A percentile compares a stretch with the other conserved stretches of the same genome.
Evolutionary conservation across 257 asterid species (phyloP).

Genomic region (Sherardia arvensis): DNA sequence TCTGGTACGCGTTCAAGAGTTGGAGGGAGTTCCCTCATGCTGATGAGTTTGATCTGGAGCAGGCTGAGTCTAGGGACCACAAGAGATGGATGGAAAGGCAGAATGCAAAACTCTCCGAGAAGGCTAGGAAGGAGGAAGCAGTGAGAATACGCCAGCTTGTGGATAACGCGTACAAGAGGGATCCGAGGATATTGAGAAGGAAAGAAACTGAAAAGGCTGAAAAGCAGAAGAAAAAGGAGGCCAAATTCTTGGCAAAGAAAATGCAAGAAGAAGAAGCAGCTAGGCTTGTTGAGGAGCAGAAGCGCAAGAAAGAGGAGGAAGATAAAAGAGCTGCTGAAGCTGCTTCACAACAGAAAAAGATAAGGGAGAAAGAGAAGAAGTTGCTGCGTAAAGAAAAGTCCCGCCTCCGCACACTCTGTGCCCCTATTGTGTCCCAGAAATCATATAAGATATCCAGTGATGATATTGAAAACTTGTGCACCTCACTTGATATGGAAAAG

Average conservation of each 20-base stretch:
- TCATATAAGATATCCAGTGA: slow-evolving; percentile 47
- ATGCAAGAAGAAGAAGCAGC: slow-evolving; percentile 33
- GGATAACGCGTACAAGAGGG: slow-evolving; percentile 84
- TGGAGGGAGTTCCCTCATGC: slow-evolving; percentile 99
- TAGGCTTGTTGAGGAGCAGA: slow-evolving; percentile 24
- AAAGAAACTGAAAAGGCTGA: slow-evolving; percentile 2
- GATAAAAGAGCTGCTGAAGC: slow-evolving; percentile 77
- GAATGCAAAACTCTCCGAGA: slow-evolving; percentile 85
- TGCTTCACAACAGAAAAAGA: slow-evolving; percentile 64
- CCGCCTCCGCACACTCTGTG: slow-evolving; percentile 68
- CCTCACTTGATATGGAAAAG: slow-evolving; percentile 65
- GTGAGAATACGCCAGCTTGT: slow-evolving; percentile 77
- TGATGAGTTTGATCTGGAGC: slow-evolving; percentile 91
- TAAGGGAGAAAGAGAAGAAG: slow-evolving; percentile 78
- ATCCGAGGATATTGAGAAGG: slow-evolving; percentile 52
- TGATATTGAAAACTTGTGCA: slow-evolving; percentile 63
- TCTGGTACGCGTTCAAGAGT: slow-evolving; percentile 88
- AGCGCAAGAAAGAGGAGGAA: slow-evolving; percentile 62
- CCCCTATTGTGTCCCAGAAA: slow-evolving; percentile 37
- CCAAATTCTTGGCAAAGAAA: slow-evolving; percentile 38
- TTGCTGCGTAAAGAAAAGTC: slow-evolving; percentile 75
- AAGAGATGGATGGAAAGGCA: slow-evolving; percentile 98
- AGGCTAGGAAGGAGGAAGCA: slow-evolving; percentile 83
- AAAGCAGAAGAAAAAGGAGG: slow-evolving; percentile 19
- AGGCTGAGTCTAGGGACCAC: slow-evolving; percentile 95